These are phyloP conservation scores for Turnera subulata DNA, from an alignment of 345 rosid genomes.

Conservation along the genomic window DNA sequence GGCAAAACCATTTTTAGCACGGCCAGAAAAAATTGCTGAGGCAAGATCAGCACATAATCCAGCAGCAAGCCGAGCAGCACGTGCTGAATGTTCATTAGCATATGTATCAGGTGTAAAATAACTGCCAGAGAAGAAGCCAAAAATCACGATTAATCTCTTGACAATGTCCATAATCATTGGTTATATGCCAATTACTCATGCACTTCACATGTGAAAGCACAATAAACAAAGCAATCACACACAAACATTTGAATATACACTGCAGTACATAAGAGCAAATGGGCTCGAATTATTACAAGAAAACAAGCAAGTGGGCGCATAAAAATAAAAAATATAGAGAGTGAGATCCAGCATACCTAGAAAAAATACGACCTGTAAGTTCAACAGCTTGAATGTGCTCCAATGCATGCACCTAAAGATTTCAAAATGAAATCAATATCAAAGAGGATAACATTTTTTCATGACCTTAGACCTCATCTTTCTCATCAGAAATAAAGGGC, in stretches of 20 bases:
- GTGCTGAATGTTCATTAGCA: conserved; percentile 95
- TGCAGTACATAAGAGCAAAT: background rate
- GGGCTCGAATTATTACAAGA: background rate
- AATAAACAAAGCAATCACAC: too few species aligned
- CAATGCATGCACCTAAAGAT: conserved; percentile 65
- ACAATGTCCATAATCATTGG: too few species aligned
- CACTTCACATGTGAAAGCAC: background rate
- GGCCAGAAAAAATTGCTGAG: conserved; percentile 68
- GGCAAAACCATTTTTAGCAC: conserved; percentile 87
- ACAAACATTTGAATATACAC: background rate
- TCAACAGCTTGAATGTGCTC: conserved; percentile 81
- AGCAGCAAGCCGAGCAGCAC: conserved; percentile 98
- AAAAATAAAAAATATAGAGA: background rate
- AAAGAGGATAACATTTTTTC: conserved; percentile 13
- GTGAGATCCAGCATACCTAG: conserved; percentile 44
- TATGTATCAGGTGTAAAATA: conserved; percentile 96
- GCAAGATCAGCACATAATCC: conserved; percentile 97
- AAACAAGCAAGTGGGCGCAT: background rate
- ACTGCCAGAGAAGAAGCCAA: conserved; percentile 42
- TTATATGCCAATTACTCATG: background rate
- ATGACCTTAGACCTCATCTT: background rate
- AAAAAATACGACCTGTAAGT: conserved; percentile 59
- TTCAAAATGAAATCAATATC: conserved; percentile 18
- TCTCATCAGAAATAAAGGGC: too few species aligned
- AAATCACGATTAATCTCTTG: background rate